Evolutionary conservation across 768 basidiomycete genomes (phyloP).

Genomic region (Leccinum subgranulosum): DNA sequence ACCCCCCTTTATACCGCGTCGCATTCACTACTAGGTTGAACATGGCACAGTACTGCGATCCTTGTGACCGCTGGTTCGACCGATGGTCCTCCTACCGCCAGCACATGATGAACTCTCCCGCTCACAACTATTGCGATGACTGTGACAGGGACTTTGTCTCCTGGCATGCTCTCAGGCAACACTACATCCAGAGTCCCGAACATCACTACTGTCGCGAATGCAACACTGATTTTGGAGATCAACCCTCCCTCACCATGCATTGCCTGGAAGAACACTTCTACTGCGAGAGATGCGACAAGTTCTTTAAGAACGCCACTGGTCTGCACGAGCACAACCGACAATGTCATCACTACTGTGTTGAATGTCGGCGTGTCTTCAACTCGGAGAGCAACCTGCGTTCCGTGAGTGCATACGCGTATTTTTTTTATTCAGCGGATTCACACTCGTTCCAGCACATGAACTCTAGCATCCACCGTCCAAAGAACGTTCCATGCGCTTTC

Average conservation of each 20-base stretch:
- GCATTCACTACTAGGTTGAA: background rate
- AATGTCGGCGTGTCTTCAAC: conserved; percentile 44
- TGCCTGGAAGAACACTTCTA: conserved; percentile 38
- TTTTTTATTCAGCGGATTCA: background rate
- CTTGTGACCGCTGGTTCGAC: conserved; percentile 39
- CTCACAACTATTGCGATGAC: conserved; percentile 44
- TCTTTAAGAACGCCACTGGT: conserved; percentile 40
- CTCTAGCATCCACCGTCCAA: conserved; percentile 47
- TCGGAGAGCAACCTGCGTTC: conserved; percentile 15
- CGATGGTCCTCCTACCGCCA: conserved; percentile 27
- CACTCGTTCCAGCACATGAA: conserved; percentile 42
- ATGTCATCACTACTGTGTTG: conserved; percentile 40
- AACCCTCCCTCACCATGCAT: conserved; percentile 38
- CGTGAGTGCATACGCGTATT: conserved; percentile 4
- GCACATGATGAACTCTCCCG: conserved; percentile 35
- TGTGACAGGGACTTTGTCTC: conserved; percentile 48
- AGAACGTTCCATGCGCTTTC: conserved; percentile 37
- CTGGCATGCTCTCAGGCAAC: conserved; percentile 39
- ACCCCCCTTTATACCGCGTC: background rate
- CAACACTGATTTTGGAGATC: conserved; percentile 38
- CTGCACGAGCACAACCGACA: conserved; percentile 51
- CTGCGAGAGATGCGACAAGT: conserved; percentile 40
- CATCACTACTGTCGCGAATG: conserved; percentile 57
- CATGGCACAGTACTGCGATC: conserved; percentile 32
- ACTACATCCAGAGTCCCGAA: conserved; percentile 46